Evolutionary conservation across 1,284 basidiomycete species (phyloP), one percentile per base, ranked within the genome.

Genomic region (Sanghuangporus baumii): DNA sequence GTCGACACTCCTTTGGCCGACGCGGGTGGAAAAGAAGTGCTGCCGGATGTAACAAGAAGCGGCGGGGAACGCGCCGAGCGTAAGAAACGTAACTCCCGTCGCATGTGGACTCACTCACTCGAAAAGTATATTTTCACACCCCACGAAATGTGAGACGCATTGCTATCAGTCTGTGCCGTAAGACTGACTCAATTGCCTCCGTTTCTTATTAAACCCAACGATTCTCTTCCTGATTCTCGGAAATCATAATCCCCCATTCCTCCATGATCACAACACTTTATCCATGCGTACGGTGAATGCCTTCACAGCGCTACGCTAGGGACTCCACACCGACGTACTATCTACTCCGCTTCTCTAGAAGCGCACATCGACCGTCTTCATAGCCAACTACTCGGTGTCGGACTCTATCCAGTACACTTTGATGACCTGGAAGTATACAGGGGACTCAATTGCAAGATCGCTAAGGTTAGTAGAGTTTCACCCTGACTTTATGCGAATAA

Each of bases 61-160:
- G 26, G 26, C 52, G 36, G 26, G 16, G 38, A 26, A 18, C 36
- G 82, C 52, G 36, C 26, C 8, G 38, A 26, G 18, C 36, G 82
- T 11, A 86, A 85, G 69, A 84, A 84, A 65, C 81, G 85, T 51
- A 80, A 81, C 55, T 78, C 80, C 2, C 86, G 89, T 70, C 79
- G 88, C 18, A 86, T 87, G 23, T 91, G 88, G 88, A 87, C 85
- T 57, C 88, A 89, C 66, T 81, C 83, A 1, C 79, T 89, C 62
- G 88, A 91, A 72, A 89, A 89, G 69, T 76, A 76, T 14, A 74
- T 91, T 26, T 91, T 91, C 72, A 79, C 75, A 1, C 79, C 86
- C 0, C 80, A 83, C 57, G 88, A 90, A 71, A 71, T 90, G 86
- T 87, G 68, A 58, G 79, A 75, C 23, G 20, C 41, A 50, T 18